These are phyloP conservation scores for Dothidotthia symphoricarpi DNA, from an alignment of 2,329 filamentous ascomycete species.

Conservation along the genomic window DNA sequence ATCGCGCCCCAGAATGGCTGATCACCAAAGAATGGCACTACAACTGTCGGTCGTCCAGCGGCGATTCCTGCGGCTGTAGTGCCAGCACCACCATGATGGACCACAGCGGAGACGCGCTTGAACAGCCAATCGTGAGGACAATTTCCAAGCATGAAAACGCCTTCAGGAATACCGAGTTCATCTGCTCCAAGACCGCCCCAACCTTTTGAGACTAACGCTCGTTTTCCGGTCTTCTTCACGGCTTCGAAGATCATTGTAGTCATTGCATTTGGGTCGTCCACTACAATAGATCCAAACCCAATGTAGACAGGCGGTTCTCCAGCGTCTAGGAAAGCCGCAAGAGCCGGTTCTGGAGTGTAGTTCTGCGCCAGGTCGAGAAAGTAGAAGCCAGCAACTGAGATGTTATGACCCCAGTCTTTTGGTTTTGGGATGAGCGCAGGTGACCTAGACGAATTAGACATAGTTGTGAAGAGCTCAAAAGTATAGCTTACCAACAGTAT, in stretches of 20 bases:
- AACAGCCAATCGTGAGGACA: slow-evolving; percentile 90
- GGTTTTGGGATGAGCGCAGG: slow-evolving; percentile 48
- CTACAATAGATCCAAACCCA: slow-evolving; percentile 45
- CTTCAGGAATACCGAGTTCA: slow-evolving; percentile 61
- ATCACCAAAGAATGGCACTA: slow-evolving; percentile 71
- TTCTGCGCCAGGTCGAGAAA: slow-evolving; percentile 43
- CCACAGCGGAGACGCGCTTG: slow-evolving; percentile 73
- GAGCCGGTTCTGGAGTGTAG: slow-evolving; percentile 41
- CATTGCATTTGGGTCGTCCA: slow-evolving; percentile 45
- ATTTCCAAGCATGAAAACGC: slow-evolving; percentile 80
- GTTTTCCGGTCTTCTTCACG: slow-evolving; percentile 59
- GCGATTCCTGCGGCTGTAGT: slow-evolving; percentile 86
- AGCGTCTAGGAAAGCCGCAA: slow-evolving; percentile 41
- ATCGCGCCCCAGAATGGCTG: slow-evolving; percentile 46
- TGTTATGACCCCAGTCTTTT: slow-evolving; percentile 45
- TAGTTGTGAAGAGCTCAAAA: background rate
- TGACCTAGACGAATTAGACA: slow-evolving; percentile 24
- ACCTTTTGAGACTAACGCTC: slow-evolving; percentile 80
- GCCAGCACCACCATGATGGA: slow-evolving; percentile 84
- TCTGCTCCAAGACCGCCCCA: slow-evolving; percentile 83
- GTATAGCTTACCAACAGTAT: slow-evolving; percentile 71
- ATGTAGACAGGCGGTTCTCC: slow-evolving; percentile 45
- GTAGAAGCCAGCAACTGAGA: slow-evolving; percentile 44
- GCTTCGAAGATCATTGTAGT: slow-evolving; percentile 45
- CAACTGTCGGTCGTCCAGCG: slow-evolving; percentile 73